phyloP scores from a whole-genome alignment of 495 filamentous ascomycete genomes.

The Recurvomyces mirabilis region DNA sequence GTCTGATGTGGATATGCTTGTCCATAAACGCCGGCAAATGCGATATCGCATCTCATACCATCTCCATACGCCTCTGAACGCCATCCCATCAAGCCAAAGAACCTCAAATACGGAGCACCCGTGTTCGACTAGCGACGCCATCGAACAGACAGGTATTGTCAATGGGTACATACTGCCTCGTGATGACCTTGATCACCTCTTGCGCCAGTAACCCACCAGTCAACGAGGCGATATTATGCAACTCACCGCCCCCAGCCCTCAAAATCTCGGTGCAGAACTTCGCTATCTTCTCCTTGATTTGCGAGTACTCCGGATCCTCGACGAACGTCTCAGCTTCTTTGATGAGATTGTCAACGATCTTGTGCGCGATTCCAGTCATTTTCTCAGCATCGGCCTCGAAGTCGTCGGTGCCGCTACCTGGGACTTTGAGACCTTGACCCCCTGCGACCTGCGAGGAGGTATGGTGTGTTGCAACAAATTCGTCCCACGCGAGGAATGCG shows the following conservation, averaged over 20 bases:
- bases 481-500: constrained; percentile 56
- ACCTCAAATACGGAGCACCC: constrained; percentile 45
- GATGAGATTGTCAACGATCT: constrained; percentile 38
- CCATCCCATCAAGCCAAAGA: neutral
- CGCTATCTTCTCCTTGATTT: constrained; percentile 34
- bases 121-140: constrained; percentile 68
- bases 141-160: constrained; percentile 92
- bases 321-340: constrained; percentile 37
- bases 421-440: constrained; percentile 17
- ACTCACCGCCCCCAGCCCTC: constrained; percentile 69
- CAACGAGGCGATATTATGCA: constrained; percentile 89
- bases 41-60: too few relatives aligned
- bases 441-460: constrained; percentile 5
- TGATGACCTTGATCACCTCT: constrained; percentile 92
- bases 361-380: constrained; percentile 27
- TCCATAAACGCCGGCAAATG: neutral
- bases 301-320: constrained; percentile 35
- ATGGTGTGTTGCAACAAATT: constrained; percentile 33
- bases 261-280: constrained; percentile 33
- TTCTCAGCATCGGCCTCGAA: constrained; percentile 24
- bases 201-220: constrained; percentile 89
- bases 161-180: constrained; percentile 89
- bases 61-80: neutral
- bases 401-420: constrained; percentile 19
- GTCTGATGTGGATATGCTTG: too few relatives aligned